Conservation (phyloP, 2,329 filamentous ascomycete species). For the Coniochaeta prunicola region DNA sequence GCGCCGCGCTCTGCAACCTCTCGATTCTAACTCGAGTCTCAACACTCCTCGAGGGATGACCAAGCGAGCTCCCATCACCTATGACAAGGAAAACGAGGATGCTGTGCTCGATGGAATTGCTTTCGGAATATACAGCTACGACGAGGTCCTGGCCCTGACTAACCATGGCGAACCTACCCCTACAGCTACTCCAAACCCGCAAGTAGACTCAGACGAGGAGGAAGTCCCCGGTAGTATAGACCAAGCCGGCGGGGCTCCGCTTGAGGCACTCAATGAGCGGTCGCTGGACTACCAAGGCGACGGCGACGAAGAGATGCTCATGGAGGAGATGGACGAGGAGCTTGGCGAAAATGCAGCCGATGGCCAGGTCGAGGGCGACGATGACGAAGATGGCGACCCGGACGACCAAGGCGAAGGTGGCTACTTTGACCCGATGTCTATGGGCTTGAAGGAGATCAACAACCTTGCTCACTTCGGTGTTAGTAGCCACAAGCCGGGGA, state of each 20-base stretch:
- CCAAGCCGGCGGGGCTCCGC: background rate
- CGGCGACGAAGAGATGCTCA: slow-evolving; percentile 9
- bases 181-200: slow-evolving; percentile 7
- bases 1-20: slow-evolving; percentile 9
- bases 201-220: slow-evolving; percentile 8
- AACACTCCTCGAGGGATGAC: slow-evolving; percentile 5
- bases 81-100: slow-evolving; percentile 13
- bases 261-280: slow-evolving; percentile 8
- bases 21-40: slow-evolving; percentile 10
- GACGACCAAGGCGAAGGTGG: slow-evolving; percentile 12
- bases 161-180: slow-evolving; percentile 3
- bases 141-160: slow-evolving; percentile 13
- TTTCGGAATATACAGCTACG: slow-evolving; percentile 10
- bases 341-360: slow-evolving; percentile 9
- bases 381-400: slow-evolving; percentile 12
- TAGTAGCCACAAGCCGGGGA: slow-evolving; percentile 73
- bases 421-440: slow-evolving; percentile 42
- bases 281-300: slow-evolving; percentile 1
- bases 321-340: slow-evolving; percentile 13
- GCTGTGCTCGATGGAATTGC: slow-evolving; percentile 9
- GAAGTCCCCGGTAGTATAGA: slow-evolving; percentile 1
- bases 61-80: slow-evolving; percentile 12
- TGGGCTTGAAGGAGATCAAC: slow-evolving; percentile 72
- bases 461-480: slow-evolving; percentile 79
- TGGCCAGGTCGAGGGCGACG: slow-evolving; percentile 1